Evolutionary conservation across 257 asterid species (phyloP).

Genomic region (Buddleja alternifolia): DNA sequence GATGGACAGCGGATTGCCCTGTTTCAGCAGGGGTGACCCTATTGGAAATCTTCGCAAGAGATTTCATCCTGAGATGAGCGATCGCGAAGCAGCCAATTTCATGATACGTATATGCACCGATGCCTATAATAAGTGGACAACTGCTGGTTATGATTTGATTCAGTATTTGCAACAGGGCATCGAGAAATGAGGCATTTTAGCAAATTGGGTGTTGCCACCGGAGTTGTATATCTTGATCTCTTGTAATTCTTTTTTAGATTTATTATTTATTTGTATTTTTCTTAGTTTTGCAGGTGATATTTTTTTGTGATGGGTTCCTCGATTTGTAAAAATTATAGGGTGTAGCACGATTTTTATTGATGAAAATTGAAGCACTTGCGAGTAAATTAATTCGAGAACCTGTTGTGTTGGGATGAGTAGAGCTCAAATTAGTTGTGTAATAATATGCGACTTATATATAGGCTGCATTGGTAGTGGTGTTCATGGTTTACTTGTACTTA

Average conservation of each 20-base stretch:
- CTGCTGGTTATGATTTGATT: conserved; percentile 95
- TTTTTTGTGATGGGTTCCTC: conserved; percentile 31
- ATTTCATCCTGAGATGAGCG: conserved; percentile 96
- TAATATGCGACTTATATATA: neutral
- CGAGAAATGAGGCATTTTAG: conserved; percentile 61
- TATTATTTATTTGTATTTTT: neutral
- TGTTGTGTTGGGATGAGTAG: neutral
- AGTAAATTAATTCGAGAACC: neutral
- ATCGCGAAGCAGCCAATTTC: conserved; percentile 95
- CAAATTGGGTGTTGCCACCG: neutral
- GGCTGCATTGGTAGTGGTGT: no score
- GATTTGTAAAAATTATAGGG: conserved; percentile 37
- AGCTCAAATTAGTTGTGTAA: neutral
- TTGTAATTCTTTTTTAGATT: conserved; percentile 26
- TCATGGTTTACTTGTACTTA: no score
- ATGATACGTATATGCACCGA: conserved; percentile 90
- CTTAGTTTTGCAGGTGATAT: conserved; percentile 14
- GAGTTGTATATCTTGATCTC: conserved; percentile 32
- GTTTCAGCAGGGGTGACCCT: conserved; percentile 98
- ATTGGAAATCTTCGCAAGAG: conserved; percentile 96
- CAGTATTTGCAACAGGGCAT: conserved; percentile 98
- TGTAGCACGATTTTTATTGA: conserved; percentile 23
- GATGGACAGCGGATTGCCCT: conserved; percentile 97
- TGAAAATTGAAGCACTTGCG: conserved; percentile 15
- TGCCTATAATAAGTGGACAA: conserved; percentile 97